phyloP scores from a whole-genome alignment of 192 early-diverging fungal species.

The Backusella macrospora region DNA sequence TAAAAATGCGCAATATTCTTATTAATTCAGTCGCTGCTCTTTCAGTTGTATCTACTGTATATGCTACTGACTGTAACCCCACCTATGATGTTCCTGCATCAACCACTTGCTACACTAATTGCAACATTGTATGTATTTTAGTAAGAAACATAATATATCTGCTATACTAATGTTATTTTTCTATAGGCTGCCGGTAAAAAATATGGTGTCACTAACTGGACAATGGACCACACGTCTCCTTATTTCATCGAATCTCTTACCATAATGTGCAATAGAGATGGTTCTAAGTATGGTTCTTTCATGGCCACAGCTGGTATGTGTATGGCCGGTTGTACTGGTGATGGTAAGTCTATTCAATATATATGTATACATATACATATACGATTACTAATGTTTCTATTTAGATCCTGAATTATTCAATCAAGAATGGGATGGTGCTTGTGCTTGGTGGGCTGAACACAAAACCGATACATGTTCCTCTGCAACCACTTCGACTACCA shows the following conservation, averaged over 20 bases:
- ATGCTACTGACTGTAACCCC: conserved; percentile 13
- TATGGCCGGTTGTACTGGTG: conserved; percentile 1
- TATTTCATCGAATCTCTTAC: neutral
- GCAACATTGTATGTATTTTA: conserved; percentile 4
- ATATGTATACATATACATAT: too few species aligned
- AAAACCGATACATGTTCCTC: neutral
- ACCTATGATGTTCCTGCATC: conserved; percentile 8
- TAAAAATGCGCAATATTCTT: neutral
- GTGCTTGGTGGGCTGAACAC: conserved; percentile 4
- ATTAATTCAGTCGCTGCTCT: neutral
- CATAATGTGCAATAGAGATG: neutral
- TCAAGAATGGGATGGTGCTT: neutral
- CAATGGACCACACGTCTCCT: neutral
- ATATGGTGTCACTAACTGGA: neutral
- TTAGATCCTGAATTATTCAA: conserved; percentile 1
- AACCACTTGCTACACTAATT: neutral
- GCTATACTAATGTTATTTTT: neutral
- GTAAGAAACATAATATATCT: neutral
- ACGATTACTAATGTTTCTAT: too few species aligned
- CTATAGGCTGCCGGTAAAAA: neutral
- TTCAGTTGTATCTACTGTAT: neutral
- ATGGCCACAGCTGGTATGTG: conserved; percentile 14
- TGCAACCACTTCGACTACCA: neutral
- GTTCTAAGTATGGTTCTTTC: conserved; percentile 1
- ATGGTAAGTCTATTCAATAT: too few species aligned